These are phyloP conservation scores for Claviceps sp. DNA, from an alignment of 2,329 filamentous ascomycete species.

Conservation along the genomic window DNA sequence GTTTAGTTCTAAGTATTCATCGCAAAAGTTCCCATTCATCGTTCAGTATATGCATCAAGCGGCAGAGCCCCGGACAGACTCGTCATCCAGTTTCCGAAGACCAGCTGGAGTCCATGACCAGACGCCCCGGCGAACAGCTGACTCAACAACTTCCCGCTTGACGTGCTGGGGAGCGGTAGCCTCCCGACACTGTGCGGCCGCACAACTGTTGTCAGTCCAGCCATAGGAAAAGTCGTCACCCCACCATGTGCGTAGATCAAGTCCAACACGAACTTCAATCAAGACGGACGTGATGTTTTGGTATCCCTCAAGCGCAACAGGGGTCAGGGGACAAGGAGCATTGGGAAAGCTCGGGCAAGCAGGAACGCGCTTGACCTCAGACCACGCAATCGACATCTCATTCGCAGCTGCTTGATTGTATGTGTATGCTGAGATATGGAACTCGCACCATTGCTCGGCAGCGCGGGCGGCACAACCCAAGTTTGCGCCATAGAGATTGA, in stretches of 20 bases:
- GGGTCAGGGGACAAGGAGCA: slow-evolving; percentile 21
- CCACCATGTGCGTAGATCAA: slow-evolving; percentile 27
- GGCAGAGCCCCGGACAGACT: slow-evolving; percentile 17
- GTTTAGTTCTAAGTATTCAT: slow-evolving; percentile 12
- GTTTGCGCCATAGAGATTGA: slow-evolving; percentile 25
- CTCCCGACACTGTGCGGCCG: slow-evolving; percentile 23
- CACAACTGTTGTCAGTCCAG: slow-evolving; percentile 28
- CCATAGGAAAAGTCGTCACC: slow-evolving; percentile 26
- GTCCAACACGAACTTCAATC: slow-evolving; percentile 23
- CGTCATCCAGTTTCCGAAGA: slow-evolving; percentile 19
- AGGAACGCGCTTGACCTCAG: slow-evolving; percentile 24
- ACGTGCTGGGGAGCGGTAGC: slow-evolving; percentile 12
- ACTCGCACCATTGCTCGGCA: slow-evolving; percentile 25
- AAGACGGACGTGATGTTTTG: slow-evolving; percentile 25
- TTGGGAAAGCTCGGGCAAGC: slow-evolving; percentile 22
- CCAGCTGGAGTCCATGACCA: slow-evolving; percentile 21
- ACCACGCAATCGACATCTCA: slow-evolving; percentile 26
- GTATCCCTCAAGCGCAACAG: slow-evolving; percentile 24
- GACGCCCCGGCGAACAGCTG: slow-evolving; percentile 18
- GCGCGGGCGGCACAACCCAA: slow-evolving; percentile 24
- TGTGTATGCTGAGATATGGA: slow-evolving; percentile 27
- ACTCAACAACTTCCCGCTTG: slow-evolving; percentile 20
- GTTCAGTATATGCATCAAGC: slow-evolving; percentile 13
- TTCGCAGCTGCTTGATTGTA: slow-evolving; percentile 18
- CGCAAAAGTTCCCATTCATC: slow-evolving; percentile 6